Base-by-base conservation (phyloP, 2,329 filamentous ascomycete species). In the Triangularia verruculosa region DNA sequence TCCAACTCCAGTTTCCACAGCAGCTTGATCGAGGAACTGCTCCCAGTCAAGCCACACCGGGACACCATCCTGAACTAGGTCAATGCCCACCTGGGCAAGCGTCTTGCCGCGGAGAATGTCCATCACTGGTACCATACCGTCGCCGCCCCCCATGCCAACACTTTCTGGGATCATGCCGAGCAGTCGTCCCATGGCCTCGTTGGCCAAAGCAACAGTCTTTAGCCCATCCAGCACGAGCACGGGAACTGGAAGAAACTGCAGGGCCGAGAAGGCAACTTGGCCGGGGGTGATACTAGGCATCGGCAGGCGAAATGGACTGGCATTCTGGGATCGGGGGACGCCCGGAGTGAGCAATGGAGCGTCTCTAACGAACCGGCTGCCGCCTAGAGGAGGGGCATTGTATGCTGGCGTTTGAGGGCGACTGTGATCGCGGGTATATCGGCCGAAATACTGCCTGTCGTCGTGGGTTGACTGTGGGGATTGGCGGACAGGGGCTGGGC, bases 161-260 rank as follows among this genome's bases (percentile, higher is more conserved):
- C 78, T 74, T 15, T 80, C 78, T 2, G 72, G 67, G 25, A 85
- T 79, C 57, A 90, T 79, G 3, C 86, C 88, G 22, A 93, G 76
- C 70, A 93, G 76, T 61, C 86, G 82, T 1, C 86, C 89, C 84
- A 92, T 89, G 20, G 90, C 87, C 69, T 92, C 88, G 70, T 93
- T 93, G 30, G 89, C 90, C 47, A 93, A 75, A 1, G 90, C 82
- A 2, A 93, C 83, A 0, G 87, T 90, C 75, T 92, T 93, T 28
- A 84, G 71, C 34, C 82, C 85, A 58, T 88, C 88, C 34, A 93
- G 77, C 1, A 93, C 86, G 34, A 93, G 74, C 4, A 91, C 74
- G 0, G 90, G 90, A 55, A 91, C 85, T 0, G 90, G 91, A 4
- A 93, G 79, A 71, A 90, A 92, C 71, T 91, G 89, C 75, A 93